A percentile compares a stretch with the other conserved stretches of the same genome.
Evolutionary conservation across 2,329 filamentous ascomycete species (phyloP).

Genomic region (Epichloe amarillans): DNA sequence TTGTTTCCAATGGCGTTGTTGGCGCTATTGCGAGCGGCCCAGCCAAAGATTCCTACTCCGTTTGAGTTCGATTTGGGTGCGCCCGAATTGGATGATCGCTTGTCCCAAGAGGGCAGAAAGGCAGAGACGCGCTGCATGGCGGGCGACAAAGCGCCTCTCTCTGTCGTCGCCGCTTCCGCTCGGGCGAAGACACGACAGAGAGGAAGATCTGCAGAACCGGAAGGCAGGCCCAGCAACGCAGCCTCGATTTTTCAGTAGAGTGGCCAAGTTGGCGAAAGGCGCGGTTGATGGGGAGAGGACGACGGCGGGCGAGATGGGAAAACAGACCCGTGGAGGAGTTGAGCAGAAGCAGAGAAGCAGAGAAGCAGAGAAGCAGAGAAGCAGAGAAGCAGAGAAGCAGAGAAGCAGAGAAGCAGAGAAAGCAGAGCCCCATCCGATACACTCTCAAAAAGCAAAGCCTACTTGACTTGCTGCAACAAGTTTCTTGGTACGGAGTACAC

Average conservation of each 20-base stretch:
- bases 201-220: slow-evolving; percentile 13
- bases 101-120: slow-evolving; percentile 32
- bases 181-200: slow-evolving; percentile 20
- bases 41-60: slow-evolving; percentile 24
- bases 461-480: too few species aligned
- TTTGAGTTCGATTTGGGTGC: slow-evolving; percentile 12
- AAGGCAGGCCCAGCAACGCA: slow-evolving; percentile 9
- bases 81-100: slow-evolving; percentile 22
- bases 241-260: slow-evolving; percentile 4
- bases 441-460: too few species aligned
- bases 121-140: slow-evolving; percentile 31
- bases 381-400: too few species aligned
- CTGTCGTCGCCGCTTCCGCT: slow-evolving; percentile 20
- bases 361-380: too few species aligned
- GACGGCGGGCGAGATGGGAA: neutral
- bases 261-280: neutral
- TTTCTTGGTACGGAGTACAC: too few species aligned
- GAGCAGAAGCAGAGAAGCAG: neutral
- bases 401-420: too few species aligned
- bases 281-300: neutral
- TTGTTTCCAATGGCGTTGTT: slow-evolving; percentile 10
- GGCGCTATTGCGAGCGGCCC: slow-evolving; percentile 35
- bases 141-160: slow-evolving; percentile 21
- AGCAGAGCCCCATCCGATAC: too few species aligned
- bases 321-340: neutral